phyloP scores from a whole-genome alignment of 345 rosid genomes.

The Conringia planisiliqua region DNA sequence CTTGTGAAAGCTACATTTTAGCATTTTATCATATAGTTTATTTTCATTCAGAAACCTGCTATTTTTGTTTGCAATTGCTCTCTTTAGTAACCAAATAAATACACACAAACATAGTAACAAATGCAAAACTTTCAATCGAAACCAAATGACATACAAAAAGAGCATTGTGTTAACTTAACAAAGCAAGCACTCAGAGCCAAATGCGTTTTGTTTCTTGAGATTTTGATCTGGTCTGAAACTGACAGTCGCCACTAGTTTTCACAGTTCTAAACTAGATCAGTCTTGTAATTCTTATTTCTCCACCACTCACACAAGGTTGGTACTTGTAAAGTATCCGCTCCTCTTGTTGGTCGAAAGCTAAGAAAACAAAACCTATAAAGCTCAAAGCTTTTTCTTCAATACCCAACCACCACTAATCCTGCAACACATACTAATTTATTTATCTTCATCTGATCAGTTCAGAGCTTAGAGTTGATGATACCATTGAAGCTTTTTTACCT shows the following conservation, averaged over 20 bases:
- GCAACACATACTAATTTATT: constrained; percentile 1
- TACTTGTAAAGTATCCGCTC: neutral
- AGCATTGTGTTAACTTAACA: neutral
- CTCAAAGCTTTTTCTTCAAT: constrained; percentile 9
- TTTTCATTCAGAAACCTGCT: neutral
- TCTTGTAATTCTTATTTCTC: constrained; percentile 2
- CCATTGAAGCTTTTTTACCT: neutral
- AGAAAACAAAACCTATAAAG: neutral
- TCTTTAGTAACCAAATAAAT: neutral
- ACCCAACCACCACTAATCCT: constrained; percentile 2
- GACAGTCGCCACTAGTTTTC: neutral
- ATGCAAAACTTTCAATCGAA: neutral
- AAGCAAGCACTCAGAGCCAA: constrained; percentile 19
- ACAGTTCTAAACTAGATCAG: neutral
- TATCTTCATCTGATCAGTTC: neutral
- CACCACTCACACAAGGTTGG: neutral
- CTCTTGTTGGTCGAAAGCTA: neutral
- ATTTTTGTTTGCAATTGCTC: neutral
- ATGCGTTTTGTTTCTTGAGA: constrained; percentile 11
- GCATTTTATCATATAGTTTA: neutral
- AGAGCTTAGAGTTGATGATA: neutral
- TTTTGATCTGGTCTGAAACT: neutral
- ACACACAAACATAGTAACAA: neutral
- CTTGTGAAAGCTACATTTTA: neutral
- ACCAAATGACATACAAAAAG: neutral